Evolutionary conservation across 345 rosid genomes (phyloP), one percentile per base, ranked within the genome.

Genomic region (Eucalyptus fibrosa): DNA sequence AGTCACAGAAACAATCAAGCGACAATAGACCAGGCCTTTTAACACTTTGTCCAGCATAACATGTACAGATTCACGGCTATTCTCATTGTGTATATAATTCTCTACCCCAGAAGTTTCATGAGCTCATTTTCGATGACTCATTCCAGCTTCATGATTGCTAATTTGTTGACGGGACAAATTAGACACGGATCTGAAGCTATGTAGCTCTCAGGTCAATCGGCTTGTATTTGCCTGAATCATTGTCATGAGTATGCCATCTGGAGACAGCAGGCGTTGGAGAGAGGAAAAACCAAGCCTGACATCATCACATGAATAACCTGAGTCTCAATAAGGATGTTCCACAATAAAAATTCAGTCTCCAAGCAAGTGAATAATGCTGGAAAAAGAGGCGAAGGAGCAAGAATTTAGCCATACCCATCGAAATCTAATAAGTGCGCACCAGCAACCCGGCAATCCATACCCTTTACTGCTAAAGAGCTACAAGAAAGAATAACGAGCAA

Each of bases 391-490:
- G 10, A 23, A 45, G 17, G 47, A 24, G 65, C 40, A 50, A 53
- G 30, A 28, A 34, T 53, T 50, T 65, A 59, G 45, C 60, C 90
- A 88, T 93, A 94, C 96, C 96, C 96, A 95, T 67, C 93, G 96
- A 50, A 94, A 94, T 51, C 94, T 93, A 40, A 92, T 88, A 9
- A 93, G 93, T 23, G 94, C 89, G 47, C 85, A 93, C 95, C 97
- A 95, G 87, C 94, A 93, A 88, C 94, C 95, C 0, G 88, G 82
- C 91, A 94, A 91, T 51, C 97, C 96, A 50, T 86, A 93, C 65
- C 95, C 96, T 88, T 87, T 89, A 40, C 91, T 88, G 88, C 90
- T 94, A 60, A 90, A 90, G 72, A 94, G 28, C 96, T 94, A 91
- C 47, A 17, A 62, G 67, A 13, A 62, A 86, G n/a, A 88, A 49